These are phyloP conservation scores for Chalciporus pseudorubinellus DNA, from an alignment of 768 basidiomycete genomes.

Conservation along the genomic window DNA sequence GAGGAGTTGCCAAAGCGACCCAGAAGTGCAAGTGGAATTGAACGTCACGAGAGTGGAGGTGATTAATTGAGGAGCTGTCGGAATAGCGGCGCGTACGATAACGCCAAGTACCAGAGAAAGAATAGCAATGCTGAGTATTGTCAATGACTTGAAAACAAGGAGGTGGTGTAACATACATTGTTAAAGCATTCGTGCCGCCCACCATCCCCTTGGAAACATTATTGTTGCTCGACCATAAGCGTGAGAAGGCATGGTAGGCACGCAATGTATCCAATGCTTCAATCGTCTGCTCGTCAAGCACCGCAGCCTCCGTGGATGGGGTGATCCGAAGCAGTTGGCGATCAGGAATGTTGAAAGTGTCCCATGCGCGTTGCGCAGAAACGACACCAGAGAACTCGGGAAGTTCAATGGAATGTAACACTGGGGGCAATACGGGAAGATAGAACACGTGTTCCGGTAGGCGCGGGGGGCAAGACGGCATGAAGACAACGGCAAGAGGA, in stretches of 20 bases:
- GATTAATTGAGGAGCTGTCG: conserved; percentile 22
- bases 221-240: conserved; percentile 39
- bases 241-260: conserved; percentile 46
- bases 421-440: conserved; percentile 52
- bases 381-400: conserved; percentile 29
- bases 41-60: conserved; percentile 17
- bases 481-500: conserved; percentile 67
- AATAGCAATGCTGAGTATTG: conserved; percentile 55
- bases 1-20: conserved; percentile 42
- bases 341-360: conserved; percentile 40
- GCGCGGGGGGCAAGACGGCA: conserved; percentile 47
- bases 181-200: conserved; percentile 56
- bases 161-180: conserved; percentile 49
- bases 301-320: conserved; percentile 28
- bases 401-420: conserved; percentile 18
- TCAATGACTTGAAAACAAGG: conserved; percentile 4
- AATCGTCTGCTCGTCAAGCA: conserved; percentile 51
- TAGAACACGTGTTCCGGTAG: conserved; percentile 46
- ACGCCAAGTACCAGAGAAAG: conserved; percentile 65
- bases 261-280: conserved; percentile 40
- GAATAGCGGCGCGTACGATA: conserved; percentile 33
- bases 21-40: conserved; percentile 26
- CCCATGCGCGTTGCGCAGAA: conserved; percentile 42
- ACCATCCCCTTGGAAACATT: conserved; percentile 36
- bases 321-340: conserved; percentile 41